Percentiles rank a stretch among this genome's conserved stretches.
These are phyloP conservation scores for Phycomyces blakesleeanus DNA, from an alignment of 192 early-diverging fungal genomes.

Conservation along the genomic window DNA sequence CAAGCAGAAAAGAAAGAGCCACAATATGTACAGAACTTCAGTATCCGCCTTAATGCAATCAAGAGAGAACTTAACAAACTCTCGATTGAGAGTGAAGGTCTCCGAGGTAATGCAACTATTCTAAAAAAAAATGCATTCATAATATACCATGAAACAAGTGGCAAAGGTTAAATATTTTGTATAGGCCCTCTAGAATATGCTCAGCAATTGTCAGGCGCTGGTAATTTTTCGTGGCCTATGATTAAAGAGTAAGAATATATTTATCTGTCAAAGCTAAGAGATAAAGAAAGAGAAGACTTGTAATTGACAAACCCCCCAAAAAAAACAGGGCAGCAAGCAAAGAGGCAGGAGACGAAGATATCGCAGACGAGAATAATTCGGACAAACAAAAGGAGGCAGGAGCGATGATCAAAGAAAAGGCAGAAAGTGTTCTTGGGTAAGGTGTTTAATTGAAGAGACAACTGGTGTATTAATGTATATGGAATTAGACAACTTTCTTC, in stretches of 20 bases:
- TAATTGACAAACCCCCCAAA: background rate
- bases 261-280: background rate
- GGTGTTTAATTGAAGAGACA: background rate
- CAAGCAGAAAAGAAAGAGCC: conserved; percentile 16
- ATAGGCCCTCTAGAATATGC: conserved; percentile 14
- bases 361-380: background rate
- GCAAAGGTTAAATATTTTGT: background rate
- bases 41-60: conserved; percentile 11
- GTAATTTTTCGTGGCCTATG: conserved; percentile 9
- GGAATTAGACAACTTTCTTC: conserved; percentile 14
- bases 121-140: background rate
- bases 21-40: conserved; percentile 17
- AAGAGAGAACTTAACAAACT: conserved; percentile 17
- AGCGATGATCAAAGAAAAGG: conserved; percentile 9
- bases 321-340: conserved; percentile 9
- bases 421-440: conserved; percentile 17
- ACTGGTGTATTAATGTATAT: background rate
- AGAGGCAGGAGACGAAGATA: conserved; percentile 10
- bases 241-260: conserved; percentile 14
- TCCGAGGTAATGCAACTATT: conserved; percentile 23
- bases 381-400: conserved; percentile 15
- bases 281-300: conserved; percentile 1
- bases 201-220: conserved; percentile 6
- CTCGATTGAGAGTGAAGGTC: conserved; percentile 6
- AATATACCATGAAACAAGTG: background rate